Base-by-base conservation (phyloP, 352 stramenopile genomes). In the Globisporangium acanthophoron region DNA sequence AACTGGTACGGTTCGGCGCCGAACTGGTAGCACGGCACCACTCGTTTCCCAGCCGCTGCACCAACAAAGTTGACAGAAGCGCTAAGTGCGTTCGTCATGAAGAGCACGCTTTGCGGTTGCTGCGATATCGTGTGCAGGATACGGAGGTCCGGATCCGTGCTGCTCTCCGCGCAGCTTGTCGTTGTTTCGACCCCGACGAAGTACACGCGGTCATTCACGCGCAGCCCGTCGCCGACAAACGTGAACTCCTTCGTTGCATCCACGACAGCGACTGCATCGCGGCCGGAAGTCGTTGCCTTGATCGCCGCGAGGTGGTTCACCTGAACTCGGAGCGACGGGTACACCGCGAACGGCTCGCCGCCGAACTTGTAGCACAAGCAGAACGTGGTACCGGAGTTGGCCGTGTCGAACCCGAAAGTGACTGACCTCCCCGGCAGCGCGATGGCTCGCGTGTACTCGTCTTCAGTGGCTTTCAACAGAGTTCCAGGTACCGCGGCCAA, bases 291-390 rank as follows among this genome's bases (percentile, higher is more conserved):
- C 29, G 37, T 59, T 0, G 75, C 66, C 44, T 66, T 24, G 3
- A 90, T 67, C 1, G 53, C 44, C 15, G 47, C 12, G 6, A 90
- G 54, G 37, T 86, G 63, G 13, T 76, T 79, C 9, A 90, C 71
- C 64, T 79, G 59, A 33, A 90, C 51, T 45, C 59, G 64, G 5
- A 87, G 65, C 0, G 37, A 39, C 3, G 71, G 59, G 40, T 88
- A 90, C 8, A 87, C 62, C 12, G 61, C 72, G 55, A 73, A 90
- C 3, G 80, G 80, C 20, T 90, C 77, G n/a, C 67, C 70, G 5
- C 74, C 80, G 58, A 88, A 90, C 46, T 85, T 81, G 64, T 86
- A 88, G 49, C 80, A 90, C 3, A 90, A 56, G 29, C 64, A 82
- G 39, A 80, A 90, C 0, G 56, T 79, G 12, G 81, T 82, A 5